Percentiles rank a stretch among this genome's conserved stretches.
phyloP scores from a whole-genome alignment of 768 basidiomycete species.

The Punctularia strigosozonata region DNA sequence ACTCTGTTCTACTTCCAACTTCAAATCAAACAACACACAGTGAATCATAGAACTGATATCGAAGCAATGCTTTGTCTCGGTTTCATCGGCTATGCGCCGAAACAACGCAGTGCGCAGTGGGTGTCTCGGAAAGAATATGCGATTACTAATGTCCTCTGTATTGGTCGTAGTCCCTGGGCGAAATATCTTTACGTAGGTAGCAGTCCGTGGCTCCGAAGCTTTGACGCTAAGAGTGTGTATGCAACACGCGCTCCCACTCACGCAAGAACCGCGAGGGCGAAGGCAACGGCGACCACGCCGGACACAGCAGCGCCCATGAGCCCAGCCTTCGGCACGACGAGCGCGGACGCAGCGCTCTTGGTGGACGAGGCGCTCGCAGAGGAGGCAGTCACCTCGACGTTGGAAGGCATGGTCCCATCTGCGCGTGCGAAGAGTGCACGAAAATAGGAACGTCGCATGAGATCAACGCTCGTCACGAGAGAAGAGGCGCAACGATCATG shows the following conservation, averaged over 20 bases:
- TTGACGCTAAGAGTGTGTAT: neutral
- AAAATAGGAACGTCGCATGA: neutral
- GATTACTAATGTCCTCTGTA: neutral
- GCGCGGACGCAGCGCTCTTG: neutral
- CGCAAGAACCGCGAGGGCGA: neutral
- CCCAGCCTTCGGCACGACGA: neutral
- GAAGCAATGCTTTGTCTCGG: no score
- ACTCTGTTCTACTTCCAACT: no score
- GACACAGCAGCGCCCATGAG: neutral
- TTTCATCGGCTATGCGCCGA: no score
- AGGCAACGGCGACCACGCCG: neutral
- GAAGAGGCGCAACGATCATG: neutral
- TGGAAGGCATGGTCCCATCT: conserved; percentile 28
- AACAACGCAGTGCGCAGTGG: no score
- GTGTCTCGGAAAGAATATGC: no score
- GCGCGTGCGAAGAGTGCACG: no score
- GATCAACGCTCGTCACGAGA: neutral
- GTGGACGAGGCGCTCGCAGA: conserved; percentile 9
- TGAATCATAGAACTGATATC: no score
- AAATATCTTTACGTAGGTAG: neutral
- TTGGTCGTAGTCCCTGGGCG: no score
- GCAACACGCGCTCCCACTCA: neutral
- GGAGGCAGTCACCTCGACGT: conserved; percentile 23
- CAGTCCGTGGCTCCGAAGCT: neutral
- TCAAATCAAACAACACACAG: no score